Evolutionary conservation across 116 monocot species (phyloP).

Genomic region (Posidonia oceanica): DNA sequence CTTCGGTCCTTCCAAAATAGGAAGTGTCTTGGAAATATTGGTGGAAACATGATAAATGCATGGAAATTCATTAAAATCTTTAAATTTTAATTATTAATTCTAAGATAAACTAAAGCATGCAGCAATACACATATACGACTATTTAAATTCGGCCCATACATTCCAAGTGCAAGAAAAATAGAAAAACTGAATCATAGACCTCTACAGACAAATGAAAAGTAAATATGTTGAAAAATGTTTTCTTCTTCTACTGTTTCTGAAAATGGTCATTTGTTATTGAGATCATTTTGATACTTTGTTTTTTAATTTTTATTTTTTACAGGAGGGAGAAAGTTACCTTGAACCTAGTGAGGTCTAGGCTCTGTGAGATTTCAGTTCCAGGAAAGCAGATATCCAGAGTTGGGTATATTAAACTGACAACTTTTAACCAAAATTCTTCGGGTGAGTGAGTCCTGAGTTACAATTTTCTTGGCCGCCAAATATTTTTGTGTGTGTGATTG

Average conservation of each 20-base stretch:
- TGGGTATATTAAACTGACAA: conserved; percentile 88
- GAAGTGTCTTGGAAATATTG: too few relatives aligned
- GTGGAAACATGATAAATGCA: too few relatives aligned
- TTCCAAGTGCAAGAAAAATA: too few relatives aligned
- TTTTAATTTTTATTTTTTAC: background rate
- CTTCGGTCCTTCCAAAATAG: too few relatives aligned
- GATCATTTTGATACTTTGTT: background rate
- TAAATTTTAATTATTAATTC: too few relatives aligned
- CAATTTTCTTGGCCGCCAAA: background rate
- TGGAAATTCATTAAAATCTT: too few relatives aligned
- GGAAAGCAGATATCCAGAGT: conserved; percentile 52
- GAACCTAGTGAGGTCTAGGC: conserved; percentile 82
- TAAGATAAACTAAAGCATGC: too few relatives aligned
- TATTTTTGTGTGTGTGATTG: background rate
- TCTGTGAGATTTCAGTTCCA: conserved; percentile 62
- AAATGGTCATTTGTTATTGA: background rate
- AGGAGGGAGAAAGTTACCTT: conserved; percentile 77
- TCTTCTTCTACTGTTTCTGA: background rate
- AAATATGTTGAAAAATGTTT: too few relatives aligned
- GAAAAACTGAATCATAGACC: too few relatives aligned
- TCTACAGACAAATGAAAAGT: too few relatives aligned
- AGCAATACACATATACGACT: too few relatives aligned
- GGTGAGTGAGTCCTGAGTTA: conserved; percentile 30
- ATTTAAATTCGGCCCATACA: too few relatives aligned
- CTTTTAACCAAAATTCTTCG: conserved; percentile 96